Base-by-base conservation (phyloP, 2,329 filamentous ascomycete genomes). In the Colletotrichum limetticola region DNA sequence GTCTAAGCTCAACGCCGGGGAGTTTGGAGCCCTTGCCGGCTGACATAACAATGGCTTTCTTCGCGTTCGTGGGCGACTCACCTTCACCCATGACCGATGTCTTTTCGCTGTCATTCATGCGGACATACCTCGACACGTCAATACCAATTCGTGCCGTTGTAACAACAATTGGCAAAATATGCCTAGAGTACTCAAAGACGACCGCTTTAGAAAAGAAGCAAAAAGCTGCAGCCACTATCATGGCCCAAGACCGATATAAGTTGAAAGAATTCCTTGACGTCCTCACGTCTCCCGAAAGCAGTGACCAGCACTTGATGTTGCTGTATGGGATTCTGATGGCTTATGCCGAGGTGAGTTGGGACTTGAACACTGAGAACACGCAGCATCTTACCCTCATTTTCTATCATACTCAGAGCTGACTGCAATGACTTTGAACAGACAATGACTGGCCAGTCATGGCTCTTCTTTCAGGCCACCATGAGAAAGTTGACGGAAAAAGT, bases 61-160 rank as follows among this genome's bases (percentile, higher is more conserved):
- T 69, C 46, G n/a, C 66, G 2, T 72, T 72, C 11, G 66, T 72
- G 4, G 70, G 70, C 5, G 66, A 72, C 7, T 70, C 60, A 4
- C 55, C 60, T 1, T 72, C 70, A 4, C 70, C 70, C 11, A 28
- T 72, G 2, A 72, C 66, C 5, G 70, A 72, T 42, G 32, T 72
- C 2, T 72, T 72, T 19, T 64, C 70, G 22, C 56, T 26, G 2
- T 72, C 70, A 11, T 72, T 72, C 9, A 30, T 72, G 16, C 52
- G 28, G 16, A 56, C 70, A 3, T 72, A 70, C 19, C 42, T 72
- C 14, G 32, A 60, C 4, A 70, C 53, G 3, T 72, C 60, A 5
- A 37, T 70, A 4, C 70, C 66, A 1, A 30, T 72, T 4, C 59
- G 70, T 26, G 32, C 66, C 1, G 8, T 72, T 9, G 46, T 72